Evolutionary conservation across 768 basidiomycete genomes (phyloP), one percentile per base, ranked within the genome.

Genomic region (Suillus placidus): DNA sequence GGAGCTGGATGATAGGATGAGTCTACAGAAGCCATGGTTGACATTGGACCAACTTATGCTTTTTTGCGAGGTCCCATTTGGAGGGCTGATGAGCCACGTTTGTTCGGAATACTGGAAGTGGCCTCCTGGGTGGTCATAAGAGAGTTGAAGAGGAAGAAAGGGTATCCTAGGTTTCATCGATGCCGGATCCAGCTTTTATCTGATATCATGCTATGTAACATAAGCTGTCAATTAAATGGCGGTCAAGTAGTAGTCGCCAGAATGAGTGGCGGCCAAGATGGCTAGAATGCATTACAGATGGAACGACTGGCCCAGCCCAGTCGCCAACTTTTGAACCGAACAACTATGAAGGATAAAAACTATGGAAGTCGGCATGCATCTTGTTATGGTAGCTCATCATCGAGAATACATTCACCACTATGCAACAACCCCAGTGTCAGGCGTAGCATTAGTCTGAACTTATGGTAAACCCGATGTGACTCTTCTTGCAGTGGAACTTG

Each of bases 61-160:
- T 43, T 43, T 70, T 47, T 70, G 66, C 51, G 14, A 30, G 69
- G 67, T 18, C 69, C 67, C 30, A 70, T 56, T 40, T 68, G 62
- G 12, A 70, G 63, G 23, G 68, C 69, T 37, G 57, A 58, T 7
- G 57, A 30, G 6, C 26, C 2, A 7, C n/a, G 14, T 51, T 51
- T 51, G 13, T 14, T 51, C 14, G 6, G 49, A 51, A 51, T 30
- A 16, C 26, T 51, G 14, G 49, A 16, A 51, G 26, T 16, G 49
- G 49, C 8, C 6, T 30, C 14, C 14, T 51, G 6, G 6, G 49
- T 14, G 14, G 4, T 7, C 49, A 51, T 51, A n/a, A n/a, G 47
- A 23, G 49, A 30, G 14, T 3, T 3, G 2, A 3, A 7, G 14
- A 16, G 13, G 26, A 12, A 18, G 4, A 12, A 47, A 23, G 43